These are phyloP conservation scores for Talaromyces trachyspermus DNA, from an alignment of 495 filamentous ascomycete genomes.

Conservation along the genomic window DNA sequence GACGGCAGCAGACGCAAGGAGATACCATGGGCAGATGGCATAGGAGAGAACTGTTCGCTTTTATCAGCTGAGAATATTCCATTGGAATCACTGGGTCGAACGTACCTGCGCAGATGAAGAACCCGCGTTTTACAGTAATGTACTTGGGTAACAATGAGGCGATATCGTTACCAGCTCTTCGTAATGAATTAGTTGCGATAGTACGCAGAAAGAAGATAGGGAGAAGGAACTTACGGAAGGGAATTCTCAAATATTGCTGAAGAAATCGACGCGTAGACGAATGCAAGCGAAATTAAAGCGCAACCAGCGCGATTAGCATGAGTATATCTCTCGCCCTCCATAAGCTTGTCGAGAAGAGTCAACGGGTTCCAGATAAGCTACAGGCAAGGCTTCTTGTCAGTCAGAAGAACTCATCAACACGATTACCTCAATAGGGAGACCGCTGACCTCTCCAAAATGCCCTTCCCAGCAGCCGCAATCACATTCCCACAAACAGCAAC, in stretches of 20 bases:
- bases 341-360: conserved; percentile 17
- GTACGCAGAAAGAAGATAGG: neutral
- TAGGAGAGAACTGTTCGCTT: conserved; percentile 17
- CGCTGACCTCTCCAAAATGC: conserved; percentile 18
- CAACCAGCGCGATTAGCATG: conserved; percentile 9
- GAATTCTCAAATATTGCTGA: conserved; percentile 26
- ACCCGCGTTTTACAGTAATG: conserved; percentile 24
- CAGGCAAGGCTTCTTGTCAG: neutral
- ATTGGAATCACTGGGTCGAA: neutral
- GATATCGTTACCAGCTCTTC: conserved; percentile 24
- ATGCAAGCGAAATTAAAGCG: conserved; percentile 18
- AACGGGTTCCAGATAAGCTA: conserved; percentile 24
- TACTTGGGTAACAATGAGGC: conserved; percentile 22
- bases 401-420: neutral
- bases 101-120: conserved; percentile 23
- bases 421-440: neutral
- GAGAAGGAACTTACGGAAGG: conserved; percentile 16
- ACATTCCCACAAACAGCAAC: conserved; percentile 18
- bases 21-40: conserved; percentile 29
- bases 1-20: conserved; percentile 20
- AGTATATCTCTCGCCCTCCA: conserved; percentile 23
- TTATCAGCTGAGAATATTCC: neutral
- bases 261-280: conserved; percentile 22
- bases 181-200: conserved; percentile 1
- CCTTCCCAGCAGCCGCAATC: conserved; percentile 16